Evolutionary conservation across 179 eudicot genomes (phyloP), one percentile per base, ranked within the genome.

Genomic region (Drosera spatulata): DNA sequence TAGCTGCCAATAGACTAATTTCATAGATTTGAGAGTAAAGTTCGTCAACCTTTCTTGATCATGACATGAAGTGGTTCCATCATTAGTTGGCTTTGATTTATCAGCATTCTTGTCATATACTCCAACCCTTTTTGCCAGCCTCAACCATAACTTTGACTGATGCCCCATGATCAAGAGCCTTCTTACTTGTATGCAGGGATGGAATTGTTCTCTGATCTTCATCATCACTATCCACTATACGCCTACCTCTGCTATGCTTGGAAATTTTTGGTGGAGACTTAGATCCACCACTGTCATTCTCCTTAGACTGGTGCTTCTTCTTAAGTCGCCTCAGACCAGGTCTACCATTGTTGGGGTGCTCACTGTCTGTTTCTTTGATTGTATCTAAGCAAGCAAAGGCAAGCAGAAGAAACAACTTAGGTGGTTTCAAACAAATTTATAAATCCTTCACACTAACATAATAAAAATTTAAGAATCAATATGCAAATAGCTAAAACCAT

Each of bases 231-330:
- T 69, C 71, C 46, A 47, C 12, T 55, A 65, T 41, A 50, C 50
- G 64, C 42, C 42, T 53, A 15, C 14, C 37, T 2, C 12, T 58
- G 13, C 39, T 14, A 50, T 43, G 44, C n/a, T 56, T 53, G 22
- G 63, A 14, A 48, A 61, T 59, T 47, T 72, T 78, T 46, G 73
- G 53, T 63, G 65, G 73, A 54, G 44, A 53, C 7, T 74, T 56
- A 37, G 42, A 52, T 58, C 42, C 59, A 11, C 75, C 88, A 58
- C 78, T 81, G 56, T 88, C 96, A 50, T 91, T 82, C 14, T 78
- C 91, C 55, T 73, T 72, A 22, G 77, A 53, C 58, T 56, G 74
- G 64, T 55, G 72, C 52, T 65, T 82, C 77, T 85, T 87, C 66
- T 67, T 80, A 39, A 76, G 89, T 50, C 75, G 71, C 56, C 69